Evolutionary conservation across 352 stramenopile species (phyloP), one percentile per base, ranked within the genome.

Genomic region (Globisporangium cystogenes): DNA sequence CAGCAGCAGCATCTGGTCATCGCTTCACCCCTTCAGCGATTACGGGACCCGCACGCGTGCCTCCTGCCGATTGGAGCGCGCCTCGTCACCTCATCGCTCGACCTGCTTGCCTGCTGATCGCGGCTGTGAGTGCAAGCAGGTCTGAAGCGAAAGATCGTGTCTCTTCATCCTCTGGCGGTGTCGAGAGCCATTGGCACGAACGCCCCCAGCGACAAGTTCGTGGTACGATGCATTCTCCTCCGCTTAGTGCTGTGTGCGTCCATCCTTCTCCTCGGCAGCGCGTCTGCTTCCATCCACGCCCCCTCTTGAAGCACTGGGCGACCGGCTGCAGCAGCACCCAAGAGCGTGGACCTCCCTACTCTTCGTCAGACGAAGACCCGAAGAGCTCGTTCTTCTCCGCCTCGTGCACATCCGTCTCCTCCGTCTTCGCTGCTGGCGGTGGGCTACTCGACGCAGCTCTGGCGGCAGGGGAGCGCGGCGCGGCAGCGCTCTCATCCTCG

Each of bases 331-430:
- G 26, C 26, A 16, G 33, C 8, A 39, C 1, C 14, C 33, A 39
- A 4, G 14, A 1, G 33, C 14, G 33, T 12, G 14, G 15, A 7
- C 29, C 65, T n/a, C n/a, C n/a, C n/a, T 90, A 93, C 31, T 93
- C 82, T 43, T 75, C 74, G 48, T 91, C 82, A 3, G 82, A 93
- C 12, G 80, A 91, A 20, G 82, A 93, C 24, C 82, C 82, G 59
- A 93, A 93, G 18, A 93, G 72, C 64, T 93, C 82, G 55, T 87
- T 85, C 65, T 90, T 90, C 56, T 88, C 77, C 8, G 69, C 74
- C 59, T 93, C 65, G 35, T 62, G 77, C 14, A 42, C 53, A 27
- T 73, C 68, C 11, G 23, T 40, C 41, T 54, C 36, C 24, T 35
- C 24, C 44, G 52, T 11, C 26, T n/a, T 50, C 14, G 45, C 35